Base-by-base conservation (phyloP, 164 flowering plant genomes). In the Magnolia changhungtana region DNA sequence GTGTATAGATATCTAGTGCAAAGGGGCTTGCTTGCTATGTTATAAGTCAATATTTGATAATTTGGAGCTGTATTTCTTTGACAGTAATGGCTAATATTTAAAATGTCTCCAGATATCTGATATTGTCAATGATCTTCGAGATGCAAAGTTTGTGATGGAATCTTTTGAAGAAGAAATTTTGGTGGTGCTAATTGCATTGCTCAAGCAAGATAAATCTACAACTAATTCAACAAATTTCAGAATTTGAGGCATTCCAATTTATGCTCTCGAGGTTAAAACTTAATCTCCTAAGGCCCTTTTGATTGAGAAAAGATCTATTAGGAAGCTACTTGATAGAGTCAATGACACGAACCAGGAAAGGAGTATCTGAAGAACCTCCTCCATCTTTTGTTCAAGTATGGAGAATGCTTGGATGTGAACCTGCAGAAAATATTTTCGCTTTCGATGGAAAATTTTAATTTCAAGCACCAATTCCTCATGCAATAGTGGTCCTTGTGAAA, bases 121-220 rank as follows among this genome's bases (percentile, higher is more conserved):
- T 63, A 75, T 90, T 37, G 74, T 91, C 69, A 84, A 86, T 59
- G 92, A 88, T 79, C 86, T 95, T 45, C 80, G 83, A 80, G 75
- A n/a, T 50, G 84, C 83, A 55, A 79, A 72, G n/a, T 90, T 93
- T 83, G 27, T 23, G 14, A 45, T 90, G 81, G 93, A 89, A 70
- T 73, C 91, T 61, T 79, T 80, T 63, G 98, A 93, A 71, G 90
- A 89, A 80, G 90, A 88, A 76, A 95, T 92, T 74, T 93, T 95
- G 63, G 91, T 82, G 79, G 83, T 81, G 71, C 7, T 95, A 24
- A 65, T 78, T 19, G 82, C 83, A 20, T 79, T 93, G 85, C 77
- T 95, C 21, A 82, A 78, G 52, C 76, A 70, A 67, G 83, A 78
- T 27, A 55, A 72, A 67, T 77, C 87, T 71, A 73, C 75, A 63